Base-by-base conservation (phyloP, 1,284 basidiomycete species). In the Phlebopus sp. region DNA sequence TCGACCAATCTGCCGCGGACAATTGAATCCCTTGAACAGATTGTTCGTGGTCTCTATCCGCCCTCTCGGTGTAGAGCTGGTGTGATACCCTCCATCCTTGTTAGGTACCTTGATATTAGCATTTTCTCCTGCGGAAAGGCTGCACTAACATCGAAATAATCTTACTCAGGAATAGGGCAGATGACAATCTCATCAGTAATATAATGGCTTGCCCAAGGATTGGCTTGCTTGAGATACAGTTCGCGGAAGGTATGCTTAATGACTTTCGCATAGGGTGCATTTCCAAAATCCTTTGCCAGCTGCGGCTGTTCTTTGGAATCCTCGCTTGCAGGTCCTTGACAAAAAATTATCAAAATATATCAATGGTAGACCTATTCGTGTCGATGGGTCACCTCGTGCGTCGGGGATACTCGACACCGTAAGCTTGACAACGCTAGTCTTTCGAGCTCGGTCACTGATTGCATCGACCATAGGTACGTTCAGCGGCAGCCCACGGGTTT, bases 401-500 rank as follows among this genome's bases (percentile, higher is more conserved):
- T 88, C 83, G 14, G 90, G 89, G 5, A 75, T 92, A n/a, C 69
- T 92, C 54, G 90, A 92, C 62, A 91, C 89, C 0, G 82, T 85
- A 50, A 40, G 53, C 25, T 8, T n/a, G n/a, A 23, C 15, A 36
- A 40, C 19, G 11, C 32, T n/a, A n/a, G n/a, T 7, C 17, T 27
- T 29, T 7, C 5, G 35, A 18, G 15, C 27, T 10, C 6, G 29
- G 43, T 29, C 30, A 13, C 29, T 59, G 7, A 32, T 15, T 41
- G 8, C 30, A 10, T 27, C 35, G 18, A 23, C 2, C 36, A 14
- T 52, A 87, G 84, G 67, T 88, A 47, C 75, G 79, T 35, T 81
- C 86, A 15, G 79, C 88, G 4, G 69, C 76, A 40, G 86, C 86
- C 0, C 86, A 92, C 59, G 83, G 80, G 4, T 72, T 91, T 52